Evolutionary conservation across 768 basidiomycete genomes (phyloP), one percentile per base, ranked within the genome.

Genomic region (Mycena rosella): DNA sequence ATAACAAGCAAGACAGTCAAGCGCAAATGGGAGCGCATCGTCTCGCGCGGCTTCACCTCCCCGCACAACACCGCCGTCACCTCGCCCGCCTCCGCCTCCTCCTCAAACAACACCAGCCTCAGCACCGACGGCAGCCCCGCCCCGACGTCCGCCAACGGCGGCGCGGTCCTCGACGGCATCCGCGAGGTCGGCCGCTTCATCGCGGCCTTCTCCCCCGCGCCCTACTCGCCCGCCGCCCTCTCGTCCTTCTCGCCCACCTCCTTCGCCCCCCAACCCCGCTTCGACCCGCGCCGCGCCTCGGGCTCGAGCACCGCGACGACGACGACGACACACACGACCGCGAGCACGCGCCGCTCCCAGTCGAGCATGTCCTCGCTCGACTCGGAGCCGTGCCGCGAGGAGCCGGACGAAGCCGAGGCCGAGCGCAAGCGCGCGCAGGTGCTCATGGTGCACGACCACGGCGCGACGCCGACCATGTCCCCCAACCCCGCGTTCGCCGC

Each of bases 1-100:
- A 38, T 17, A 30, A 29, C 30, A 40, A 6, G 40, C 45, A 3
- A n/a, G n/a, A n/a, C 70, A 90, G 89, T 95, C 55, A 96, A 95
- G 82, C 87, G 86, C 64, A 93, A 90, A 78, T 96, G 94, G 94
- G 93, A 91, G 76, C 86, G 88, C 34, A 93, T 95, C 63, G 88
- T 95, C 48, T 86, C 85, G 72, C 85, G 88, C 20, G 89, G 90
- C 27, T 86, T 90, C 70, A 85, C 85, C 20, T 55, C 65, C 48
- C 54, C 70, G 67, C 54, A 68, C 36, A 60, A 60, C 71, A 15
- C 42, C 20, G 20, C 42, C 42, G 2, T 56, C 62, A 32, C 56
- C 58, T 26, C 58, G 63, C n/a, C 52, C 55, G 67, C 75, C 67
- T 75, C 73, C 26, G 68, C 75, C 29, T 70, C 73, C 26, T 69